A percentile compares a stretch with the other conserved stretches of the same genome.
phyloP scores from a whole-genome alignment of 2,329 filamentous ascomycete species.

The Amesomyces nigricolor region DNA sequence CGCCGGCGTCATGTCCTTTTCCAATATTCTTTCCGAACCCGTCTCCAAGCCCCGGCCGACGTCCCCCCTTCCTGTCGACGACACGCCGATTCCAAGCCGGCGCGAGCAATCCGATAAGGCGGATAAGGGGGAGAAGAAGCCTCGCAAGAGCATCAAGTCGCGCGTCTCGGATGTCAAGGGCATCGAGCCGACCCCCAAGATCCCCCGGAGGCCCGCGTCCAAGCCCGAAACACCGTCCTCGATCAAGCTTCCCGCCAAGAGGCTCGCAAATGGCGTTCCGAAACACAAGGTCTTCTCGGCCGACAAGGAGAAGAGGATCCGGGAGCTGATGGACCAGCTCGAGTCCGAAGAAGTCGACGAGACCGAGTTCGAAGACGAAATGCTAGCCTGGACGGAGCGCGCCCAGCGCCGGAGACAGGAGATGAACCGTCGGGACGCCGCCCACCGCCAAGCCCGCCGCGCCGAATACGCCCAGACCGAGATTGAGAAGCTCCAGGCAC shows the following conservation, averaged over 20 bases:
- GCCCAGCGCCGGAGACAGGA: constrained; percentile 63
- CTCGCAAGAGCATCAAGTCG: constrained; percentile 36
- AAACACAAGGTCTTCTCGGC: constrained; percentile 47
- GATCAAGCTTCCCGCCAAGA: constrained; percentile 48
- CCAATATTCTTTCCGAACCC: constrained; percentile 82
- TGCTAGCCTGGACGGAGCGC: constrained; percentile 48
- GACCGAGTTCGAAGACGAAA: constrained; percentile 40
- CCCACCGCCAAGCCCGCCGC: constrained; percentile 58
- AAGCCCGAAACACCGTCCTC: constrained; percentile 43
- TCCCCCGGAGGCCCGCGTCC: constrained; percentile 45
- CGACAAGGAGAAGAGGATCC: constrained; percentile 63
- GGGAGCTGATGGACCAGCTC: constrained; percentile 52
- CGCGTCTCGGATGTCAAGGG: constrained; percentile 48
- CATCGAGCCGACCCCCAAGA: constrained; percentile 43
- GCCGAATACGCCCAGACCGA: constrained; percentile 53
- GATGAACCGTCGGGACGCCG: constrained; percentile 56
- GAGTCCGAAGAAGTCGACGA: constrained; percentile 41
- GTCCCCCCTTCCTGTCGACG: constrained; percentile 24
- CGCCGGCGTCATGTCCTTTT: constrained; percentile 90
- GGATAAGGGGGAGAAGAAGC: constrained; percentile 32
- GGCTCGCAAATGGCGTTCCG: constrained; percentile 54
- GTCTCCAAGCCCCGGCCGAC: constrained; percentile 42
- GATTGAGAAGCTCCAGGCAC: constrained; percentile 58
- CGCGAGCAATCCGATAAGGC: constrained; percentile 26
- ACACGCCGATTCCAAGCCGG: constrained; percentile 22